These are phyloP conservation scores for Pseudogymnoascus pannorum DNA, from an alignment of 2,329 filamentous ascomycete genomes.

Conservation along the genomic window DNA sequence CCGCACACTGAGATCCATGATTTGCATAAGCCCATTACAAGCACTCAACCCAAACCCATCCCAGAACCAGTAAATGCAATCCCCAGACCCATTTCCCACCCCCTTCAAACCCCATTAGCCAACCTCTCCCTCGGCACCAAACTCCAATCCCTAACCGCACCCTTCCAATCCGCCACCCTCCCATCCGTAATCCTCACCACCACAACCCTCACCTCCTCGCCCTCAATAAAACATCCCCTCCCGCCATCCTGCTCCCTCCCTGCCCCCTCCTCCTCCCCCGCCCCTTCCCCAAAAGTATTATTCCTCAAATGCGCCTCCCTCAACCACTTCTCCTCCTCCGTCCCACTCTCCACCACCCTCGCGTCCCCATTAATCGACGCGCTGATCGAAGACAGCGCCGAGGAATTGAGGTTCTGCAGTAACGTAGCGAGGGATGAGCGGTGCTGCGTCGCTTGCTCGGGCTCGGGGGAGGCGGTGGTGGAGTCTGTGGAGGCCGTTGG, in stretches of 20 bases:
- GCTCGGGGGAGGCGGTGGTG: constrained; percentile 56
- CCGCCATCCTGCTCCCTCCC: constrained; percentile 41
- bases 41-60: neutral
- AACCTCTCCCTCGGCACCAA: constrained; percentile 18
- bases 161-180: constrained; percentile 90
- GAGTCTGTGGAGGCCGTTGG: constrained; percentile 52
- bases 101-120: constrained; percentile 21
- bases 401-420: constrained; percentile 84
- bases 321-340: constrained; percentile 79
- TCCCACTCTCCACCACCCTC: constrained; percentile 61
- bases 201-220: constrained; percentile 79
- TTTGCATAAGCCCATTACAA: neutral
- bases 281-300: constrained; percentile 71
- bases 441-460: constrained; percentile 29
- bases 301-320: constrained; percentile 79
- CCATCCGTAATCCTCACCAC: constrained; percentile 79
- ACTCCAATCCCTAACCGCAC: constrained; percentile 75
- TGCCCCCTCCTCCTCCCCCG: constrained; percentile 33
- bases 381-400: constrained; percentile 78
- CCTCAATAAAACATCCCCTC: constrained; percentile 63
- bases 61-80: neutral
- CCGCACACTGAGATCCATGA: neutral
- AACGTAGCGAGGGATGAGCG: constrained; percentile 73
- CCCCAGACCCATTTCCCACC: neutral
- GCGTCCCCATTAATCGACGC: constrained; percentile 92